phyloP scores from a whole-genome alignment of 345 rosid genomes.

The Bruguiera sexangula region DNA sequence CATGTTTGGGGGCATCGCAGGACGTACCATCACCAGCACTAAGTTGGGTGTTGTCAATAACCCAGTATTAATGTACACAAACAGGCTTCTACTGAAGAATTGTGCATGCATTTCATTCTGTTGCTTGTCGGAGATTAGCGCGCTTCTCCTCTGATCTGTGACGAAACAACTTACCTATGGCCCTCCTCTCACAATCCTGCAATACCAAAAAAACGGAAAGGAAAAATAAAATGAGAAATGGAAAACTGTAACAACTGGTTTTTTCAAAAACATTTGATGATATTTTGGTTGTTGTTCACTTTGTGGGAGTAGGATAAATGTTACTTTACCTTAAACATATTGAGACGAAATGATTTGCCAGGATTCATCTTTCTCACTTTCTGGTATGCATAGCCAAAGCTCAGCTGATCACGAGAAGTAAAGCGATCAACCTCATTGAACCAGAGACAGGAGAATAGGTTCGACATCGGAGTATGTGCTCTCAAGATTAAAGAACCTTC shows the following conservation, averaged over 20 bases:
- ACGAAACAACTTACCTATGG: conserved; percentile 72
- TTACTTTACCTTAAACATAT: conserved; percentile 82
- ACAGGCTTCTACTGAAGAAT: background rate
- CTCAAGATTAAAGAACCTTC: conserved; percentile 92
- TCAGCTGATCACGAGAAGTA: conserved; percentile 96
- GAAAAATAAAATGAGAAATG: background rate
- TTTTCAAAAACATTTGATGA: background rate
- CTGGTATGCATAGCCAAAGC: conserved; percentile 84
- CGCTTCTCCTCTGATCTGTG: conserved; percentile 79
- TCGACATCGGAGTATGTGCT: conserved; percentile 98
- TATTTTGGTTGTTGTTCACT: background rate
- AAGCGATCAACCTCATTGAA: conserved; percentile 95
- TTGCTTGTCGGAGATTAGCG: conserved; percentile 35
- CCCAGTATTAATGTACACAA: conserved; percentile 16
- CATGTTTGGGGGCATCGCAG: background rate
- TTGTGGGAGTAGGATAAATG: background rate
- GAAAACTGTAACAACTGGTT: background rate
- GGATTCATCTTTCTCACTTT: conserved; percentile 81
- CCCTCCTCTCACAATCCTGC: conserved; percentile 97
- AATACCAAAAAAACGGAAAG: background rate
- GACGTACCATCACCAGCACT: background rate
- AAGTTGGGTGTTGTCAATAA: conserved; percentile 3
- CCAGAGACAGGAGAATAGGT: conserved; percentile 97
- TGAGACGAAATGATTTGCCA: conserved; percentile 67
- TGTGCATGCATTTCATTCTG: conserved; percentile 20